Evolutionary conservation across 75 land plant genomes (phyloP), one percentile per base, ranked within the genome.

Genomic region (Cunninghamia lanceolata): DNA sequence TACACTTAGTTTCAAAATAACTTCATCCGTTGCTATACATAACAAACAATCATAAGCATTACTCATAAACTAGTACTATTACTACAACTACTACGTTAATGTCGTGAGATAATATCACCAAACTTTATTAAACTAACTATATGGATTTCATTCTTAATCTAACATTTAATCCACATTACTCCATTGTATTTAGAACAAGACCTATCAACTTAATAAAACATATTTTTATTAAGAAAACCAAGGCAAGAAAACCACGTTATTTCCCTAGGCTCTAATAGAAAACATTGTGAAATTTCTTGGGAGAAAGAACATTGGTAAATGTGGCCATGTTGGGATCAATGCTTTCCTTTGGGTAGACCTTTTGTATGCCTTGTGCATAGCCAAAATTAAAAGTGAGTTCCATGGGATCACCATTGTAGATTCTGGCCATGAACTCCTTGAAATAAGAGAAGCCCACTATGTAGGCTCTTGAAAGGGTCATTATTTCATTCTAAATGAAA

Each of bases 261-360:
- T 59, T 82, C 17, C 40, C 38, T 52, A 93, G 73, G 50, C 89
- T 90, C 82, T 84, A 74, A 89, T 85, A 94, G 86, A 85, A 91
- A 80, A 87, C 76, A 87, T 95, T 95, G 84, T 95, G 95, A 84
- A 95, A 95, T 38, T 84, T 88, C 54, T 82, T 86, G 35, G 97
- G 95, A 14, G 94, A 89, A 87, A 91, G 91, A 7, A 90, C 81
- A 53, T 95, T 95, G 68, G 91, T 93, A 85, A 91, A 91, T 8
- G 88, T 91, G 11, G 95, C 90, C 43, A 94, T 82, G 28, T 88
- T 88, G 2, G 93, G 89, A 66, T 91, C 90, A 42, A 82, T 80
- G 4, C n/a, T 85, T 82, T 89, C 87, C 43, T 91, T 84, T 0
- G 90, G 91, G 85, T 95, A 95, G 6, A 90, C 90, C 63, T 85